phyloP scores from a whole-genome alignment of 2,329 filamentous ascomycete genomes.

The Raffaelea deltoideospora region DNA sequence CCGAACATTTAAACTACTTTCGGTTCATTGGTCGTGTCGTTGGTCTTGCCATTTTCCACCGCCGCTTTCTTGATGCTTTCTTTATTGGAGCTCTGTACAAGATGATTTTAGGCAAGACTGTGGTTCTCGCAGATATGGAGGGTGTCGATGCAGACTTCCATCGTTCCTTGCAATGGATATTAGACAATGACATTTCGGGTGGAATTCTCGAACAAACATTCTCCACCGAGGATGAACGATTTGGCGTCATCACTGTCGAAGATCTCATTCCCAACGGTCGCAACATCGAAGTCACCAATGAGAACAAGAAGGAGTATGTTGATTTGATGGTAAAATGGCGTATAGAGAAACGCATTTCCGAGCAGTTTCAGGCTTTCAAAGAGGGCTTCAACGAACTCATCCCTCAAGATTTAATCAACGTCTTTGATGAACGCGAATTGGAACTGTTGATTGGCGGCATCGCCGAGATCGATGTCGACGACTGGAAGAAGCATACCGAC shows the following conservation, averaged over 20 bases:
- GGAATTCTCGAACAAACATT: slow-evolving; percentile 93
- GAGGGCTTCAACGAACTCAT: slow-evolving; percentile 96
- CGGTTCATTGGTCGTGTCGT: slow-evolving; percentile 98
- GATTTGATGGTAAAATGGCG: slow-evolving; percentile 99
- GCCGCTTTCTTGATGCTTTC: slow-evolving; percentile 93
- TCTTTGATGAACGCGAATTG: slow-evolving; percentile 94
- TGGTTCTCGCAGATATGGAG: slow-evolving; percentile 90
- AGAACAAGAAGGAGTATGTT: slow-evolving; percentile 98
- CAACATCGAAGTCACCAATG: slow-evolving; percentile 91
- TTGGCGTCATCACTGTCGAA: slow-evolving; percentile 85
- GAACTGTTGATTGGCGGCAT: slow-evolving; percentile 96
- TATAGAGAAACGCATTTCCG: slow-evolving; percentile 94
- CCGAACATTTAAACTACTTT: slow-evolving; percentile 98
- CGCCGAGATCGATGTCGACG: slow-evolving; percentile 97
- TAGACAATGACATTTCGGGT: slow-evolving; percentile 90
- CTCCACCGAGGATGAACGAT: slow-evolving; percentile 91
- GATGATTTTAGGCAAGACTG: slow-evolving; percentile 93
- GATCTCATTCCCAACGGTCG: slow-evolving; percentile 83
- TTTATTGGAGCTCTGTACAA: slow-evolving; percentile 99
- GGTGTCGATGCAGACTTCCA: slow-evolving; percentile 98
- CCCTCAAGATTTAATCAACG: slow-evolving; percentile 88
- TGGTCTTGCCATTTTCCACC: slow-evolving; percentile 92
- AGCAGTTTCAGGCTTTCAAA: slow-evolving; percentile 97
- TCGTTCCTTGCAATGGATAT: slow-evolving; percentile 88
- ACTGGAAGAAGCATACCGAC: slow-evolving; percentile 99